Conservation (phyloP, 441 rosid genomes). For the Adansonia gregorii region DNA sequence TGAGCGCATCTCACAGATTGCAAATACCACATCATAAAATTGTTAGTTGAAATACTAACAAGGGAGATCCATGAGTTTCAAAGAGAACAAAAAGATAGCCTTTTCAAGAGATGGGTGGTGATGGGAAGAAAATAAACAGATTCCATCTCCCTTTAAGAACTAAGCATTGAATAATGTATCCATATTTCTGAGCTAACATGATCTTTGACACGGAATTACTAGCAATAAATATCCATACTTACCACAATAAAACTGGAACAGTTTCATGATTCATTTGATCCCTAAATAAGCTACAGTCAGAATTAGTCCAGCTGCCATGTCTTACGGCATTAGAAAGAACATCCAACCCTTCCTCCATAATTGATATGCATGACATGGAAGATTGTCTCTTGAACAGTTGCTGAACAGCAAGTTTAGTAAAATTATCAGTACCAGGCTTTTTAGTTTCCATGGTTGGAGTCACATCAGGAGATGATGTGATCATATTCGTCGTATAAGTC, state of each 20-base stretch:
- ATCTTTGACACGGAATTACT: background rate
- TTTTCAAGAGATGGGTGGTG: background rate
- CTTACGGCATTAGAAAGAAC: constrained; percentile 47
- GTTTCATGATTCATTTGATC: constrained; percentile 34
- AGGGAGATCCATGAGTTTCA: constrained; percentile 9
- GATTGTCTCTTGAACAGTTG: constrained; percentile 58
- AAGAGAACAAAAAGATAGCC: constrained; percentile 1
- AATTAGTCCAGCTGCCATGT: constrained; percentile 27
- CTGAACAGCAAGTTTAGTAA: constrained; percentile 40
- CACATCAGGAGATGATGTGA: constrained; percentile 24
- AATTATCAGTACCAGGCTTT: constrained; percentile 33
- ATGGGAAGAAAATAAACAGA: background rate
- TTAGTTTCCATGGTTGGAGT: constrained; percentile 23
- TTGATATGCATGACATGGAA: constrained; percentile 53
- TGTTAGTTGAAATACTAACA: background rate
- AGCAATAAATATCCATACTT: constrained; percentile 26
- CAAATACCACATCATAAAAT: background rate
- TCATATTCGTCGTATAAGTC: constrained; percentile 24
- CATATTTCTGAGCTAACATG: background rate
- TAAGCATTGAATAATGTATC: background rate
- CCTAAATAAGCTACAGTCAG: constrained; percentile 27
- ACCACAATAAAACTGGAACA: constrained; percentile 39
- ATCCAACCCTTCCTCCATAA: constrained; percentile 48
- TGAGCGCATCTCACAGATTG: background rate
- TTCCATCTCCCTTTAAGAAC: background rate